phyloP scores from a whole-genome alignment of 2,329 filamentous ascomycete species.

The Paraphaeosphaeria minitans region DNA sequence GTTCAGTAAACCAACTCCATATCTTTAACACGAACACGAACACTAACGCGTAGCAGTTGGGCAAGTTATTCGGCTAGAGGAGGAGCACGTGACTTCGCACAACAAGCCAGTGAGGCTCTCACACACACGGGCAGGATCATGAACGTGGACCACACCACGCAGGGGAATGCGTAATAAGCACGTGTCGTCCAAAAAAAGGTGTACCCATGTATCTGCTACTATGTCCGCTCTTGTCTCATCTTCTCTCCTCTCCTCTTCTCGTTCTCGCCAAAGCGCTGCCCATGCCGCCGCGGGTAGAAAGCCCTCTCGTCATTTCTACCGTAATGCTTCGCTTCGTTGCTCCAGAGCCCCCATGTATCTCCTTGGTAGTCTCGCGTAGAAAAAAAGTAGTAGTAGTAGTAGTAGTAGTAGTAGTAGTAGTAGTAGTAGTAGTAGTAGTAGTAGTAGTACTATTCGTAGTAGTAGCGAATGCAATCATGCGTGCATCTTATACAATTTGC shows the following conservation, averaged over 20 bases:
- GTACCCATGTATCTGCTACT: not conserved
- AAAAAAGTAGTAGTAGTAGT: too few species aligned
- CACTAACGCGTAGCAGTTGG: not conserved
- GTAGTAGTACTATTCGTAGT: too few species aligned
- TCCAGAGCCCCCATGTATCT: not conserved
- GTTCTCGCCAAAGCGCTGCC: not conserved
- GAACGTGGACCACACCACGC: not conserved
- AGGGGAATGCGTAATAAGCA: not conserved
- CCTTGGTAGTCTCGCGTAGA: not conserved
- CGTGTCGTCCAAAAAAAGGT: not conserved
- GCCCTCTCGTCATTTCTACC: not conserved
- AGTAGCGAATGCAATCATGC: not conserved
- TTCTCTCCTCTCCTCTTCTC: slow-evolving; percentile 4
- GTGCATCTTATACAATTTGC: not conserved
- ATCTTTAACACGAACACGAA: not conserved
- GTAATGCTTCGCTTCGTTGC: not conserved
- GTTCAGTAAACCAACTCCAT: not conserved
- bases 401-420: too few species aligned
- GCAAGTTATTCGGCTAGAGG: not conserved
- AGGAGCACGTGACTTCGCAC: not conserved
- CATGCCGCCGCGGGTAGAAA: not conserved
- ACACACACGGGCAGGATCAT: not conserved
- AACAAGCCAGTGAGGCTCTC: not conserved
- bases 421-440: too few species aligned
- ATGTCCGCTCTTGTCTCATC: too few species aligned